Base-by-base conservation (phyloP, 2,329 filamentous ascomycete species). In the Colletotrichum sp. region DNA sequence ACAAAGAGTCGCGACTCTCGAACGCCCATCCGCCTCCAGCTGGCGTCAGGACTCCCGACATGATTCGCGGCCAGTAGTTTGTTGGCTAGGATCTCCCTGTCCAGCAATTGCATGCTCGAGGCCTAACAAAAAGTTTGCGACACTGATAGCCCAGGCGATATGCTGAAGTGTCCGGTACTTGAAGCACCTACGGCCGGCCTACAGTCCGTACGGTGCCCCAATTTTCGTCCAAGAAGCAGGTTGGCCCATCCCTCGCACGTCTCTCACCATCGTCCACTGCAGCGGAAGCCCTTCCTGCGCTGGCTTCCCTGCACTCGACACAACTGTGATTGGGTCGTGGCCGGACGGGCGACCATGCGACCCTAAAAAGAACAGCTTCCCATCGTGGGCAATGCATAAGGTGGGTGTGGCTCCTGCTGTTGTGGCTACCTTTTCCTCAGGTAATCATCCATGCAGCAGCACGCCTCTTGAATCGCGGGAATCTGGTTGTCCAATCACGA, bases 391-490 rank as follows among this genome's bases (percentile, higher is more conserved):
- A 25, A 69, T 44, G 74, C 70, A 73, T 76, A 55, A 73, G 59
- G 65, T 59, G 64, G 44, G 74, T 69, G 57, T 76, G 70, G 72
- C 72, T 67, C 67, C 61, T 65, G 72, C 15, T 71, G 32, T 59
- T 44, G 67, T 74, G 72, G 71, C 74, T 76, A 69, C 64, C 34
- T 66, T 65, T 65, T 59, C 6, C 44, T 27, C 55, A 29, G 39
- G 36, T 30, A 59, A 65, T 65, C 29, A 74, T 61, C 59, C 74
- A 74, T 74, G 74, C 59, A n/a, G 65, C 22, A 61, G 74, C 29
- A 76, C 64, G 34, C 70, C 52, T 76, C 71, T 69, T 66, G 70
- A 76, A 59, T 76, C 74, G 70, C 61, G 71, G 30, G 36, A 29
- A 25, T 30, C 44, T 52, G 22, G 32, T 8, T 64, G 64, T 55